A percentile compares a stretch with the other conserved stretches of the same genome.
Evolutionary conservation across 2,329 filamentous ascomycete genomes (phyloP).

Genomic region (Bretziella fagacearum): DNA sequence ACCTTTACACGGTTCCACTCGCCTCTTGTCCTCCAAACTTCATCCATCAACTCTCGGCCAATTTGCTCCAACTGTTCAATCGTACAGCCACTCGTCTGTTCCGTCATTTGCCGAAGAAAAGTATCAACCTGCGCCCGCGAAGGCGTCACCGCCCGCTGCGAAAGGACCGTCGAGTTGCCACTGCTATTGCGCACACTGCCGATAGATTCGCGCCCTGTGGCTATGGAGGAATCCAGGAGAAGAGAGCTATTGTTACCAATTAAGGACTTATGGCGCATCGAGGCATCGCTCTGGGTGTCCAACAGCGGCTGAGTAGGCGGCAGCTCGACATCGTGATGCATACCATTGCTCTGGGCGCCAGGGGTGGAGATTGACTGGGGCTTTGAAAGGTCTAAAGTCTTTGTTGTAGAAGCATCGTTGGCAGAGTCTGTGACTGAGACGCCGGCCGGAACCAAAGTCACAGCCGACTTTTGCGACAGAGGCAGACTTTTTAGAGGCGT

Average conservation of each 20-base stretch:
- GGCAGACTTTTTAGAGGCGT: conserved; percentile 31
- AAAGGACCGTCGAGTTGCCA: conserved; percentile 5
- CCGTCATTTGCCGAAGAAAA: conserved; percentile 47
- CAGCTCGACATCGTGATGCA: conserved; percentile 5
- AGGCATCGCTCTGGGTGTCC: conserved; percentile 23
- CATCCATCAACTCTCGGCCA: conserved; percentile 77
- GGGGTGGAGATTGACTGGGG: neutral
- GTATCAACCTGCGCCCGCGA: conserved; percentile 33
- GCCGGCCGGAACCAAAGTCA: conserved; percentile 40
- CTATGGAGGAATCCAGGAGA: neutral
- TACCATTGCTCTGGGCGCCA: conserved; percentile 19
- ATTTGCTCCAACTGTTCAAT: conserved; percentile 94
- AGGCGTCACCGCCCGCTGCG: conserved; percentile 20
- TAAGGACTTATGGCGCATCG: conserved; percentile 19
- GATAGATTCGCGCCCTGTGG: neutral
- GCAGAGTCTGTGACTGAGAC: conserved; percentile 41
- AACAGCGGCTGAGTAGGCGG: conserved; percentile 19
- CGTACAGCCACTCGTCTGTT: conserved; percentile 56
- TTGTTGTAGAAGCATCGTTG: conserved; percentile 90
- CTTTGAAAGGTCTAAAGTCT: conserved; percentile 55
- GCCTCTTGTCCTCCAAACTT: conserved; percentile 61
- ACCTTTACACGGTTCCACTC: conserved; percentile 76
- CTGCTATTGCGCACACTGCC: neutral
- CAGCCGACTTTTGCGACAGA: conserved; percentile 46
- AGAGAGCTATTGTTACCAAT: neutral